Conservation (phyloP, 148 eudicot genomes). For the Beta vulgaris region DNA sequence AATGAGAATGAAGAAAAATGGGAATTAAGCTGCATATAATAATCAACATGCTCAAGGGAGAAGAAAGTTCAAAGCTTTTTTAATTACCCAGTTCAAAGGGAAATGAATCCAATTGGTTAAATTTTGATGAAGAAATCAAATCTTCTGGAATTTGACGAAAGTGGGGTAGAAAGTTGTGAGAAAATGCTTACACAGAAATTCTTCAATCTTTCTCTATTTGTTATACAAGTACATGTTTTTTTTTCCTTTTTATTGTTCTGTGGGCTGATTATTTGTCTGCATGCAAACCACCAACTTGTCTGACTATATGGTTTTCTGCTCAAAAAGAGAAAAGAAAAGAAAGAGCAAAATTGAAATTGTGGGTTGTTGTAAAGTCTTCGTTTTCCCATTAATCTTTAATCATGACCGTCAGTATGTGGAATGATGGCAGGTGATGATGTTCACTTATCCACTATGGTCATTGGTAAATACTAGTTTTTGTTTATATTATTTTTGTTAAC, state of each 20-base stretch:
- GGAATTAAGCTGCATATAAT: slow-evolving; percentile 10
- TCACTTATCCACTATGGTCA: slow-evolving; percentile 16
- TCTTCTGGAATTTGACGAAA: slow-evolving; percentile 27
- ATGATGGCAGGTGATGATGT: neutral
- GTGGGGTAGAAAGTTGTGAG: neutral
- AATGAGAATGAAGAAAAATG: slow-evolving; percentile 19
- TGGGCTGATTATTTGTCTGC: slow-evolving; percentile 13
- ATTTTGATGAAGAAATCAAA: slow-evolving; percentile 20
- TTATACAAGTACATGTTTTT: neutral
- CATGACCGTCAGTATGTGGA: slow-evolving; percentile 12
- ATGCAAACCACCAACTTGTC: slow-evolving; percentile 21
- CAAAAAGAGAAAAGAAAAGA: neutral
- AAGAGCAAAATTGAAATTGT: neutral
- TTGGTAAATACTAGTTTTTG: neutral
- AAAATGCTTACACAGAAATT: slow-evolving; percentile 12
- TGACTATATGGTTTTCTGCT: slow-evolving; percentile 17
- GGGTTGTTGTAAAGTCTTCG: slow-evolving; percentile 22
- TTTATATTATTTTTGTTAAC: too few species aligned
- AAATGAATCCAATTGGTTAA: slow-evolving; percentile 21
- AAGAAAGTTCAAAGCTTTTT: slow-evolving; percentile 22
- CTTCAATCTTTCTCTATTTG: neutral
- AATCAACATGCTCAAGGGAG: slow-evolving; percentile 4
- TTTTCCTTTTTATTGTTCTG: neutral
- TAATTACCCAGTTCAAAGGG: neutral
- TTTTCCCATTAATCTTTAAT: slow-evolving; percentile 1